phyloP scores from a whole-genome alignment of 2,329 filamentous ascomycete genomes.

The Nothopassalora personata region DNA sequence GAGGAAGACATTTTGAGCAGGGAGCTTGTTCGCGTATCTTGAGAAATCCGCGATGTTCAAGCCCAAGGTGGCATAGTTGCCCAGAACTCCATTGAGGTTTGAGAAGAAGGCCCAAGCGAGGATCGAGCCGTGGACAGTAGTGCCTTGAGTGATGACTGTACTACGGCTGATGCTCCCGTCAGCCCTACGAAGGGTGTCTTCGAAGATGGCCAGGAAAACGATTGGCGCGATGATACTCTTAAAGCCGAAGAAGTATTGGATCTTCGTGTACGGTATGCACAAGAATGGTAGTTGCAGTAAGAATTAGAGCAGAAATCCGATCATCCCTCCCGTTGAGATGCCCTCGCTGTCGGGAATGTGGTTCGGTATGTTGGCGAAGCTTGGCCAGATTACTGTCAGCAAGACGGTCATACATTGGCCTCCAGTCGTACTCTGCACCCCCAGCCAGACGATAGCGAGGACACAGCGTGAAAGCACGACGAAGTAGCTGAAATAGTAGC shows the following conservation, averaged over 20 bases:
- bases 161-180: constrained; percentile 28
- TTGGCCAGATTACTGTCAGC: constrained; percentile 51
- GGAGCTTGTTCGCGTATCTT: constrained; percentile 30
- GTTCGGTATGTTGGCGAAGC: constrained; percentile 49
- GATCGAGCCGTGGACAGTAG: constrained; percentile 23
- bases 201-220: constrained; percentile 27
- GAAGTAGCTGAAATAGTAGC: constrained; percentile 47
- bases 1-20: constrained; percentile 38
- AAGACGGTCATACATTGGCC: constrained; percentile 24
- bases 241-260: constrained; percentile 30
- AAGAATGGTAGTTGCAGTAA: constrained; percentile 50
- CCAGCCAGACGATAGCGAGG: constrained; percentile 31
- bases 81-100: constrained; percentile 28
- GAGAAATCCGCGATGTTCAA: constrained; percentile 34
- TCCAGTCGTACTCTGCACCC: constrained; percentile 28
- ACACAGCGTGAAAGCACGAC: constrained; percentile 28
- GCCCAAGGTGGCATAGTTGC: constrained; percentile 31
- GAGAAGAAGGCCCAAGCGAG: constrained; percentile 28
- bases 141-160: constrained; percentile 29
- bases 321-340: constrained; percentile 52
- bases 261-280: constrained; percentile 47
- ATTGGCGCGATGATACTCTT: constrained; percentile 38
- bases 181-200: constrained; percentile 28
- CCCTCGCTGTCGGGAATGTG: constrained; percentile 46
- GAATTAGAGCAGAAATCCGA: constrained; percentile 54